Conservation (phyloP, 2,329 filamentous ascomycete species). For the Basipetospora chlamydospora region DNA sequence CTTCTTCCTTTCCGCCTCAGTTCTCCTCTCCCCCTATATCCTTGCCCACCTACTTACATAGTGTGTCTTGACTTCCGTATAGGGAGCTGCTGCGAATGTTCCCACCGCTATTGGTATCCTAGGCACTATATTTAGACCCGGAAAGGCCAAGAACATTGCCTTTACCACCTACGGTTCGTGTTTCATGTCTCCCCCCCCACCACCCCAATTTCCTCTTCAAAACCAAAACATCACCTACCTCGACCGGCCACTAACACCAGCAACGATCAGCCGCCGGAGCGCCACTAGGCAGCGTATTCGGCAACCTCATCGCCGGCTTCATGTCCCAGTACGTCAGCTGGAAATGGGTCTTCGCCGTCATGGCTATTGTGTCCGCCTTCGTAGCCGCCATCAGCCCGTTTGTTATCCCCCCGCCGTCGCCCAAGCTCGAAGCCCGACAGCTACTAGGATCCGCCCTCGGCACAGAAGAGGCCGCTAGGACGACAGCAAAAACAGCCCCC, state of each 20-base stretch:
- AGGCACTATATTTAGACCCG: constrained; percentile 50
- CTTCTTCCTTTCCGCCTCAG: too few relatives aligned
- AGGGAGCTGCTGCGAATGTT: constrained; percentile 52
- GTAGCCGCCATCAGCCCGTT: constrained; percentile 42
- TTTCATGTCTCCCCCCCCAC: not conserved
- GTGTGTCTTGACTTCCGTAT: not conserved
- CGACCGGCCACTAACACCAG: not conserved
- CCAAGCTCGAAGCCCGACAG: constrained; percentile 15
- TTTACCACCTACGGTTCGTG: constrained; percentile 45
- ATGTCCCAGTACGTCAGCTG: constrained; percentile 48
- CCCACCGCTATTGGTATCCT: constrained; percentile 58
- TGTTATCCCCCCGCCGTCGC: constrained; percentile 38
- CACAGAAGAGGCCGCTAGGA: not conserved
- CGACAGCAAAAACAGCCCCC: not conserved
- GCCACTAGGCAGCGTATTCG: constrained; percentile 48
- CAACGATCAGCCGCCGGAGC: constrained; percentile 39
- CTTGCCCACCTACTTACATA: not conserved
- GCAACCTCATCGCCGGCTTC: constrained; percentile 49
- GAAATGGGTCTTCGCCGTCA: constrained; percentile 54
- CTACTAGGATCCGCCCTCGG: too few relatives aligned
- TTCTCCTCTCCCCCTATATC: too few relatives aligned
- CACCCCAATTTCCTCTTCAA: too few relatives aligned
- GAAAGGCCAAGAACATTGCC: constrained; percentile 56
- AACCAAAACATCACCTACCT: too few relatives aligned
- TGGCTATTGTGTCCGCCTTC: constrained; percentile 42